Percentiles rank a stretch among this genome's conserved stretches.
Evolutionary conservation across 169 alveolate species (phyloP).

Genomic region (Plasmodium berghei): DNA sequence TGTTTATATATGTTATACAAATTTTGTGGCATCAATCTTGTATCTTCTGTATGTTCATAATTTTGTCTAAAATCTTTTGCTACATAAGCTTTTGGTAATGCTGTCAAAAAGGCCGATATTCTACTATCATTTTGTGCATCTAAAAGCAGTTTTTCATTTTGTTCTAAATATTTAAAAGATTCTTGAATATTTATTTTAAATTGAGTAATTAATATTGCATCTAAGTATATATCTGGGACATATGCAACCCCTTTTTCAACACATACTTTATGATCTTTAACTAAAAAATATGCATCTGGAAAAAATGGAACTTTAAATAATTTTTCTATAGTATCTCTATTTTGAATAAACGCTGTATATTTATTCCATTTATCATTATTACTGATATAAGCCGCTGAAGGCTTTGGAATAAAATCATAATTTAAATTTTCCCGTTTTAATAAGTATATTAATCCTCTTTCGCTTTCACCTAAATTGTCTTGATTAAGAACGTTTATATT

Average conservation of each 20-base stretch:
- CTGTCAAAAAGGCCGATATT: constrained; percentile 72
- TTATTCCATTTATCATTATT: constrained; percentile 76
- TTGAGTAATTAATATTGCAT: constrained; percentile 75
- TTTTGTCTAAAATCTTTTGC: constrained; percentile 74
- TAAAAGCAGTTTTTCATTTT: constrained; percentile 55
- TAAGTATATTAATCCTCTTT: constrained; percentile 82
- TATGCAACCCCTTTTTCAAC: constrained; percentile 71
- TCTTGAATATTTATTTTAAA: constrained; percentile 75
- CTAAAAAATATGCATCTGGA: constrained; percentile 84
- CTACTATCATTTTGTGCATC: constrained; percentile 73
- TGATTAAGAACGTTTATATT: constrained; percentile 77
- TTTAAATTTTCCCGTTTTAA: constrained; percentile 80
- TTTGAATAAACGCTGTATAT: constrained; percentile 75
- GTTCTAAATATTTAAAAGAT: constrained; percentile 75
- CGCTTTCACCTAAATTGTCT: constrained; percentile 80
- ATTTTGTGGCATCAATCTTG: constrained; percentile 48
- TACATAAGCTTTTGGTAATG: constrained; percentile 76
- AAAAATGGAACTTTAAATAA: constrained; percentile 83
- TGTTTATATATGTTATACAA: constrained; percentile 80
- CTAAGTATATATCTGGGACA: constrained; percentile 82
- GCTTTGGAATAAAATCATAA: constrained; percentile 77
- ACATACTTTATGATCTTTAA: constrained; percentile 79
- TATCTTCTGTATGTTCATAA: constrained; percentile 72
- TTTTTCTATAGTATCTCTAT: constrained; percentile 36
- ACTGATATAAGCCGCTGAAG: constrained; percentile 36